Evolutionary conservation across 352 stramenopile genomes (phyloP), one percentile per base, ranked within the genome.

Genomic region (Peronospora farinosa): DNA sequence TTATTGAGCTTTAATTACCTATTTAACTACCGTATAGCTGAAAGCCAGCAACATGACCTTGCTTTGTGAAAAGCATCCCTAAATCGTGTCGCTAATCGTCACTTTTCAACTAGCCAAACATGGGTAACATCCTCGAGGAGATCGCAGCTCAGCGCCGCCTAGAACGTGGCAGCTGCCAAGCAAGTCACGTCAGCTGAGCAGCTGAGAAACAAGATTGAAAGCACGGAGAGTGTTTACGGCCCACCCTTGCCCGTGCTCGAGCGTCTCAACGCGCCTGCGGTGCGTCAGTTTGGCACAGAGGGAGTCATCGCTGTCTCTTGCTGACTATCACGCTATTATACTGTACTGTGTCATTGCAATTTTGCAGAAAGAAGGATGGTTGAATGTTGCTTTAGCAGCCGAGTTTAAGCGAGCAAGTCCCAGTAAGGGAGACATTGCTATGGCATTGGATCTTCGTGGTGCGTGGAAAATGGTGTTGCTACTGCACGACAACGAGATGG

Each of bases 391-490:
- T 19, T 76, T 99, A 15, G 96, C 96, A 1, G 95, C 96, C 11
- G 96, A 99, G 76, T 99, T 99, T 74, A 99, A 99, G 74, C 86
- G 96, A 21, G 95, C 95, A 7, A 97, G 84, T 36, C 96, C 96
- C 10, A 97, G 84, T 66, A 99, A 99, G 67, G 96, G 96, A 13
- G 78, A 97, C 64, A 99, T 99, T 63, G 84, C 83, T 17, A 66
- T 77, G 37, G 65, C 77, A 49, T 62, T 92, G 41, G 63, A 78
- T 19, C 69, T 91, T 42, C 61, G 73, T 57, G 76, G 77, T 88
- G 36, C 21, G 57, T 79, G 13, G 39, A 8, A 7, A 25, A 36
- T 23, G 13, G 32, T 43, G 27, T 65, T 33, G 30, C 23, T n/a
- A n/a, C n/a, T 33, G 17, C 17, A 5, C 17, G 13, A 12, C 10